Evolutionary conservation across 768 basidiomycete species (phyloP).

Genomic region (Auriscalpium vulgare): DNA sequence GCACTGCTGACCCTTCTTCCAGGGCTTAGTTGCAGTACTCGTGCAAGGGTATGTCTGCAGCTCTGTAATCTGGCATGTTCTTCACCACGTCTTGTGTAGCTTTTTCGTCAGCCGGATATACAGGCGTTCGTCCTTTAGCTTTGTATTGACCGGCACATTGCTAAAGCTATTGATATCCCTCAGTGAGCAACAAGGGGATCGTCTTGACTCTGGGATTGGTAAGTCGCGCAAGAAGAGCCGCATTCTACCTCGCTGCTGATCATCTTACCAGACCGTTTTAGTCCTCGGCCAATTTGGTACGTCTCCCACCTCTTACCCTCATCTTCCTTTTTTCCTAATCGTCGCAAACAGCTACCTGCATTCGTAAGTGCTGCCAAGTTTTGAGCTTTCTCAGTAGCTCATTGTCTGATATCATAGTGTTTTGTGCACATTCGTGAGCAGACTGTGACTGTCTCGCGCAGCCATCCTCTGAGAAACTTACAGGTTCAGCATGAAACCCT

Average conservation of each 20-base stretch:
- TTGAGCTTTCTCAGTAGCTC: neutral
- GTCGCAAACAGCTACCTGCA: neutral
- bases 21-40: neutral
- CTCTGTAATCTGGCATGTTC: too few species aligned
- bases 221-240: neutral
- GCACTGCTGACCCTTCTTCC: conserved; percentile 28
- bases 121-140: conserved; percentile 6
- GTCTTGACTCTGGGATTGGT: neutral
- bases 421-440: too few species aligned
- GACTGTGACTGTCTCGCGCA: too few species aligned
- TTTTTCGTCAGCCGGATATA: conserved; percentile 16
- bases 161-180: neutral
- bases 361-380: too few species aligned
- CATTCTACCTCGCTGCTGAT: too few species aligned
- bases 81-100: neutral
- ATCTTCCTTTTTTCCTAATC: neutral
- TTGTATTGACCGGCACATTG: too few species aligned
- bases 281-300: neutral
- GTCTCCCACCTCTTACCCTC: neutral
- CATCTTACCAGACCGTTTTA: neutral
- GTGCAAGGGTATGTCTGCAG: neutral
- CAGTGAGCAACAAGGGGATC: neutral
- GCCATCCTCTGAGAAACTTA: too few species aligned
- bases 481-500: neutral
- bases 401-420: too few species aligned